Conservation (phyloP, 2,329 filamentous ascomycete genomes). For the Arthrobotrys megalospora region DNA sequence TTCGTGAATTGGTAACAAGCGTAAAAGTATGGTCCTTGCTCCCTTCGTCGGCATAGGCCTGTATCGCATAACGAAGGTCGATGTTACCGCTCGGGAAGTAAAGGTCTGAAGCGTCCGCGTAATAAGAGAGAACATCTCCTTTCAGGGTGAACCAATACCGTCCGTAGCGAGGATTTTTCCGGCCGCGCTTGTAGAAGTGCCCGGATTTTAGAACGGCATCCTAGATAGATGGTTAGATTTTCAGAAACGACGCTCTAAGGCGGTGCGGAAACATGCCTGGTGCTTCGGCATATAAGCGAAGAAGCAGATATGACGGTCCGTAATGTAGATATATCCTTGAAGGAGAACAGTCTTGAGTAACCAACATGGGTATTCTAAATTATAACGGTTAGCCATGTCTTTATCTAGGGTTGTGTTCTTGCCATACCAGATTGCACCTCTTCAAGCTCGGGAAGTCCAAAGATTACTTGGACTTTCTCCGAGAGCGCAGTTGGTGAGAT, state of each 20-base stretch:
- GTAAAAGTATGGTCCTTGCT: conserved; percentile 83
- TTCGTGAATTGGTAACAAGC: conserved; percentile 84
- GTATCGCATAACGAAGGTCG: conserved; percentile 91
- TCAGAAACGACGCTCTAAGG: background rate
- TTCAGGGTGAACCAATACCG: conserved; percentile 95
- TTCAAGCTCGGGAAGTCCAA: conserved; percentile 84
- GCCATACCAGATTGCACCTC: conserved; percentile 81
- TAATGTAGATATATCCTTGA: conserved; percentile 97
- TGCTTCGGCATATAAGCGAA: conserved; percentile 98
- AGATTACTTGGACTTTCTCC: conserved; percentile 83
- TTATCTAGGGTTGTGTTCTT: background rate
- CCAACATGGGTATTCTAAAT: conserved; percentile 89
- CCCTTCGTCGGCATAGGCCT: conserved; percentile 81
- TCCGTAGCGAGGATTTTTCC: conserved; percentile 87
- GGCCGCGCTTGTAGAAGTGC: conserved; percentile 88
- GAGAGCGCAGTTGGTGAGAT: conserved; percentile 70
- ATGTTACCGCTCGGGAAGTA: conserved; percentile 95
- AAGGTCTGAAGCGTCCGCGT: conserved; percentile 83
- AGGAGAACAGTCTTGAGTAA: conserved; percentile 90
- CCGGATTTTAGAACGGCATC: conserved; percentile 86
- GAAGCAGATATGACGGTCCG: conserved; percentile 92
- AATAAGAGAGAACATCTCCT: conserved; percentile 92
- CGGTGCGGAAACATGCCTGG: conserved; percentile 72
- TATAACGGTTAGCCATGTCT: conserved; percentile 20
- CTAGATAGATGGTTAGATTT: conserved; percentile 68